Conservation (phyloP, 257 asterid species). For the Ligustrum vulgare region DNA sequence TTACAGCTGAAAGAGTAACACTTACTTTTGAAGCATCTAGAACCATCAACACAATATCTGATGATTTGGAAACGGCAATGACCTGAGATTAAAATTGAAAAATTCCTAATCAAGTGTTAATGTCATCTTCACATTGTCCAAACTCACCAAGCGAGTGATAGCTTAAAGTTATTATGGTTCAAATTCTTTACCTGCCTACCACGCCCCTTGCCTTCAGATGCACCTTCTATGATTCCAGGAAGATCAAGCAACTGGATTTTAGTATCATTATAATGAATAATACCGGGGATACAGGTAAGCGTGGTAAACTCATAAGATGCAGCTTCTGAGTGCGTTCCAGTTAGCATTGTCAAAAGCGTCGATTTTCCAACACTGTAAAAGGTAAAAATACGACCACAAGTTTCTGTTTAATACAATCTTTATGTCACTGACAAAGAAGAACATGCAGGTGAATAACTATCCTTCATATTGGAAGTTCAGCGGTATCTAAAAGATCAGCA, state of each 20-base stretch:
- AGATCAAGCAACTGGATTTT: slow-evolving; percentile 98
- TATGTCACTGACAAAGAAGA: background rate
- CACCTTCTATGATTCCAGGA: slow-evolving; percentile 99
- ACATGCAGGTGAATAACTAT: background rate
- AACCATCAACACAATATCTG: slow-evolving; percentile 92
- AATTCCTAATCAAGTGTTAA: slow-evolving; percentile 19
- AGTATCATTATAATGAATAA: slow-evolving; percentile 93
- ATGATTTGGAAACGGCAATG: slow-evolving; percentile 93
- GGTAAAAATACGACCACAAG: slow-evolving; percentile 8
- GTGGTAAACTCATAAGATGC: slow-evolving; percentile 98
- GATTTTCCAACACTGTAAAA: slow-evolving; percentile 89
- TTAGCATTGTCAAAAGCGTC: slow-evolving; percentile 88
- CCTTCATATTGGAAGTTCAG: background rate
- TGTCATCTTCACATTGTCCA: slow-evolving; percentile 10
- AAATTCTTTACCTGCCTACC: slow-evolving; percentile 81
- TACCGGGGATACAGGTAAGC: slow-evolving; percentile 97
- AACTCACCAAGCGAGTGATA: slow-evolving; percentile 3
- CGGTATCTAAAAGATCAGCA: background rate
- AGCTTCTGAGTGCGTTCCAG: slow-evolving; percentile 99
- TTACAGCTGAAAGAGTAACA: slow-evolving; percentile 1
- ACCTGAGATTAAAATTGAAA: slow-evolving; percentile 56
- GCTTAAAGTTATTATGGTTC: background rate
- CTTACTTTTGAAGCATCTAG: slow-evolving; percentile 73
- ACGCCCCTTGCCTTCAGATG: slow-evolving; percentile 99
- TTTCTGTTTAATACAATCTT: background rate